phyloP scores from a whole-genome alignment of 768 basidiomycete species.

The Boletus fagicola region DNA sequence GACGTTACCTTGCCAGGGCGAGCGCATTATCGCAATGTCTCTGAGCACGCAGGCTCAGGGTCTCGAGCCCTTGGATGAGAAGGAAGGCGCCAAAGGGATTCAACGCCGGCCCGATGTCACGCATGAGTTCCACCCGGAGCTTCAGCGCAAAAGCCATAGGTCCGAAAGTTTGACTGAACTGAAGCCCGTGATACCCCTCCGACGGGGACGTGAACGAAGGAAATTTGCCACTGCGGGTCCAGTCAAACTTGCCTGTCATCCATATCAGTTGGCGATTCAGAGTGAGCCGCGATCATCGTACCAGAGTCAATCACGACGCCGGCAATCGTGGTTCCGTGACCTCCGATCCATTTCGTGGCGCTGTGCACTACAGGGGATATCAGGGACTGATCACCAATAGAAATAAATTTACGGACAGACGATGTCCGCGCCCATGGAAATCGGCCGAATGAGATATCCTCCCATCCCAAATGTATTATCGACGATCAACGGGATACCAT shows the following conservation, averaged over 20 bases:
- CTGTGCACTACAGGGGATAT: constrained; percentile 51
- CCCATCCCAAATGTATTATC: constrained; percentile 81
- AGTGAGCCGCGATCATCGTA: constrained; percentile 8
- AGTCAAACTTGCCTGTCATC: constrained; percentile 55
- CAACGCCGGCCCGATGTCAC: too few relatives aligned
- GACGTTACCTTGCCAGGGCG: too few relatives aligned
- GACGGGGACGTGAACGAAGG: constrained; percentile 71
- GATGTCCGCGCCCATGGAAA: constrained; percentile 76
- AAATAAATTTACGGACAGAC: constrained; percentile 41
- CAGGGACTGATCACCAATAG: background rate
- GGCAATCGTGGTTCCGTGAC: constrained; percentile 76
- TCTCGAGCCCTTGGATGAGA: too few relatives aligned
- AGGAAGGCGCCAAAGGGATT: too few relatives aligned
- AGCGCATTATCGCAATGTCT: too few relatives aligned
- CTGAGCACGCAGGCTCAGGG: too few relatives aligned
- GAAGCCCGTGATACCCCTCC: constrained; percentile 74
- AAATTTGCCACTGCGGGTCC: constrained; percentile 65
- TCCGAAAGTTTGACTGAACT: constrained; percentile 34
- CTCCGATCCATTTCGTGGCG: constrained; percentile 84
- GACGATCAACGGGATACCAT: constrained; percentile 74
- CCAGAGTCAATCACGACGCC: constrained; percentile 75
- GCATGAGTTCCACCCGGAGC: too few relatives aligned
- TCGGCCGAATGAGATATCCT: constrained; percentile 64
- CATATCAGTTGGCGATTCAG: background rate
- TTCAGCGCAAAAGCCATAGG: too few relatives aligned